Percentiles rank a stretch among this genome's conserved stretches.
Evolutionary conservation across 352 stramenopile genomes (phyloP).

Genomic region (Plasmopara viticola): DNA sequence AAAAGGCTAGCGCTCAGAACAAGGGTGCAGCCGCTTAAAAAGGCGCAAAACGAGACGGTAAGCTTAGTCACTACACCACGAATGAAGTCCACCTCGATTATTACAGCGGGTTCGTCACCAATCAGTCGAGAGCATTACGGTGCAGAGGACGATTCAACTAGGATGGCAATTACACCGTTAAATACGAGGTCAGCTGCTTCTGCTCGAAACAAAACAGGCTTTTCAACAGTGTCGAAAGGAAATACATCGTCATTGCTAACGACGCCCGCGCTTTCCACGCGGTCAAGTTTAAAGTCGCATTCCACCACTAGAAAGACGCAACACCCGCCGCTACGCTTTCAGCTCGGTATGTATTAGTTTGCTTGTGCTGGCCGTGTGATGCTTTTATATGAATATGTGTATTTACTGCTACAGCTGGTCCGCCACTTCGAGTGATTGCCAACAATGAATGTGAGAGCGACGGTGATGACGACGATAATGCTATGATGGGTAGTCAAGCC

Average conservation of each 20-base stretch:
- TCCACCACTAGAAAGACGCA: constrained; percentile 46
- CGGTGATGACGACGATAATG: constrained; percentile 43
- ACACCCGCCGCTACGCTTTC: constrained; percentile 29
- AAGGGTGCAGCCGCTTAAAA: constrained; percentile 11
- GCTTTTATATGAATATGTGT: neutral
- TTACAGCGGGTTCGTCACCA: constrained; percentile 12
- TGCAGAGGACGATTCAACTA: neutral
- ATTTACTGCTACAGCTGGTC: constrained; percentile 16
- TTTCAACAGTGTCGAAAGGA: constrained; percentile 43
- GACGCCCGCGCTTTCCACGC: constrained; percentile 37
- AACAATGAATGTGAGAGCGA: constrained; percentile 22
- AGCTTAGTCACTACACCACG: constrained; percentile 21
- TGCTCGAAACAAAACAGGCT: constrained; percentile 13
- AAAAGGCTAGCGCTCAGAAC: constrained; percentile 14
- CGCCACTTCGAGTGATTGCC: constrained; percentile 45
- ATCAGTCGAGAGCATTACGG: constrained; percentile 3
- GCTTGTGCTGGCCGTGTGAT: neutral
- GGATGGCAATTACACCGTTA: constrained; percentile 1
- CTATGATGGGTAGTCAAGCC: constrained; percentile 21
- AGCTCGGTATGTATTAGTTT: constrained; percentile 24
- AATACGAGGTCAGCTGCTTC: constrained; percentile 7
- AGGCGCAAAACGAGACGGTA: constrained; percentile 2
- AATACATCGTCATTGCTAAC: constrained; percentile 29
- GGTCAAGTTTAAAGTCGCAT: constrained; percentile 37
- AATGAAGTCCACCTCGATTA: constrained; percentile 2